Evolutionary conservation across 768 basidiomycete species (phyloP).

Genomic region (Tephrocybe sp.): DNA sequence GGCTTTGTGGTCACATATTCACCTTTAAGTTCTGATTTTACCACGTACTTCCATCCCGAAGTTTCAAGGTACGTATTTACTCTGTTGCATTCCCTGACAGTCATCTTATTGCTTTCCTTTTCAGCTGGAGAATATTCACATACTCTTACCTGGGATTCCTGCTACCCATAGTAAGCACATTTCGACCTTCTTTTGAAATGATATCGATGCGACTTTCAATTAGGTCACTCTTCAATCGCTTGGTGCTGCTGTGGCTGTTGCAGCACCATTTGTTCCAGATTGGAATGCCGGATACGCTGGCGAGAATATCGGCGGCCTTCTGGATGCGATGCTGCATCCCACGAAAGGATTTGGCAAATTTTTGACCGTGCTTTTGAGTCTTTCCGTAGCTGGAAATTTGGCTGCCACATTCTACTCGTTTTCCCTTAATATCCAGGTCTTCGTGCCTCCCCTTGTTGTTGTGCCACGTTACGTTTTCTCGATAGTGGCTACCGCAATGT

Average conservation of each 20-base stretch:
- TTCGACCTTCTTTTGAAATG: background rate
- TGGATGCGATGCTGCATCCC: slow-evolving; percentile 71
- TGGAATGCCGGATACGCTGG: slow-evolving; percentile 60
- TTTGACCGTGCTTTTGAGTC: slow-evolving; percentile 73
- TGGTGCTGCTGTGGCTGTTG: slow-evolving; percentile 67
- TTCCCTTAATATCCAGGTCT: slow-evolving; percentile 68
- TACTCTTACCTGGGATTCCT: slow-evolving; percentile 71
- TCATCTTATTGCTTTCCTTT: background rate
- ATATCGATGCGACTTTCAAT: background rate
- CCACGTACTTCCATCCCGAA: slow-evolving; percentile 60
- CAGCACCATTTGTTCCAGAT: slow-evolving; percentile 50
- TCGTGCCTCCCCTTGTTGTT: slow-evolving; percentile 52
- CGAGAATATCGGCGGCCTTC: slow-evolving; percentile 66
- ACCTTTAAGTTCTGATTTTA: slow-evolving; percentile 67
- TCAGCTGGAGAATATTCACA: slow-evolving; percentile 60
- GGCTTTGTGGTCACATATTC: slow-evolving; percentile 71
- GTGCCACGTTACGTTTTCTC: slow-evolving; percentile 81
- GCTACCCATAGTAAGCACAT: slow-evolving; percentile 46
- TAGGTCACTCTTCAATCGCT: slow-evolving; percentile 42
- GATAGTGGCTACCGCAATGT: slow-evolving; percentile 69
- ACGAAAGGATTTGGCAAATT: slow-evolving; percentile 73
- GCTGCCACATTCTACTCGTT: slow-evolving; percentile 83
- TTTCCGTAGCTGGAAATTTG: slow-evolving; percentile 81
- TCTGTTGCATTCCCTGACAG: background rate
- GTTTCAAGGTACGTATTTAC: slow-evolving; percentile 47